A percentile compares a stretch with the other conserved stretches of the same genome.
Evolutionary conservation across 2,329 filamentous ascomycete genomes (phyloP).

Genomic region (Phaeosphaeriaceae sp.): DNA sequence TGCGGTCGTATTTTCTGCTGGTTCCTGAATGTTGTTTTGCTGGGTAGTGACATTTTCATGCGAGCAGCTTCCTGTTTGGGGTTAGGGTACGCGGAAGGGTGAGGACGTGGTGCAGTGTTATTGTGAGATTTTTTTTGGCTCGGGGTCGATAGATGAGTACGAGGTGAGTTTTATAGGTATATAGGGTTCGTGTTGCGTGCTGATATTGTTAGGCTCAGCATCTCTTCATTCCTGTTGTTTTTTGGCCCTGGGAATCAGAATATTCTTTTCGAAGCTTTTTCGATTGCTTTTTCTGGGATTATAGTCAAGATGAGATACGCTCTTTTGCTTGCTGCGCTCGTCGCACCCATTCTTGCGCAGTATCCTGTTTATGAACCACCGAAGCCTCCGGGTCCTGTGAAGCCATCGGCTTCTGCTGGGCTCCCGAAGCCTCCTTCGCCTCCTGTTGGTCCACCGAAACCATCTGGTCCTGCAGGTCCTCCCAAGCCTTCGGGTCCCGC

Average conservation of each 20-base stretch:
- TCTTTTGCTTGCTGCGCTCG: slow-evolving; percentile 26
- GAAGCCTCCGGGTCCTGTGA: background rate
- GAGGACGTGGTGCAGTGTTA: too few species aligned
- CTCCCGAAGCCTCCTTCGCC: too few species aligned
- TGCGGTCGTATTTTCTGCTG: slow-evolving; percentile 12
- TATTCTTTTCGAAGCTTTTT: too few species aligned
- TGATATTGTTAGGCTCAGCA: background rate
- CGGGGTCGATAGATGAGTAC: slow-evolving; percentile 11
- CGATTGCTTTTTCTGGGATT: background rate
- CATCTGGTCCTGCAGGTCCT: too few species aligned
- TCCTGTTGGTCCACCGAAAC: too few species aligned
- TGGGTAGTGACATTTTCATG: slow-evolving; percentile 1
- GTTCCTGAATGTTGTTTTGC: slow-evolving; percentile 26
- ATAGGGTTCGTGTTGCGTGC: slow-evolving; percentile 16
- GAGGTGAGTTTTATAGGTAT: slow-evolving; percentile 34
- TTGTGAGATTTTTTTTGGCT: too few species aligned
- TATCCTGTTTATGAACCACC: slow-evolving; percentile 5
- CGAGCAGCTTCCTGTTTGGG: slow-evolving; percentile 33
- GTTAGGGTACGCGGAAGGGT: slow-evolving; percentile 17
- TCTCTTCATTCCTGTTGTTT: slow-evolving; percentile 8
- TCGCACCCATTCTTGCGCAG: slow-evolving; percentile 26
- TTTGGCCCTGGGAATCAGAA: too few species aligned
- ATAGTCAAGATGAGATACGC: slow-evolving; percentile 37
- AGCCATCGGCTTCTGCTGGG: too few species aligned
- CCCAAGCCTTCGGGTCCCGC: too few species aligned